Base-by-base conservation (phyloP, 805 yeast species). In the Saturnispora kantuleensis region DNA sequence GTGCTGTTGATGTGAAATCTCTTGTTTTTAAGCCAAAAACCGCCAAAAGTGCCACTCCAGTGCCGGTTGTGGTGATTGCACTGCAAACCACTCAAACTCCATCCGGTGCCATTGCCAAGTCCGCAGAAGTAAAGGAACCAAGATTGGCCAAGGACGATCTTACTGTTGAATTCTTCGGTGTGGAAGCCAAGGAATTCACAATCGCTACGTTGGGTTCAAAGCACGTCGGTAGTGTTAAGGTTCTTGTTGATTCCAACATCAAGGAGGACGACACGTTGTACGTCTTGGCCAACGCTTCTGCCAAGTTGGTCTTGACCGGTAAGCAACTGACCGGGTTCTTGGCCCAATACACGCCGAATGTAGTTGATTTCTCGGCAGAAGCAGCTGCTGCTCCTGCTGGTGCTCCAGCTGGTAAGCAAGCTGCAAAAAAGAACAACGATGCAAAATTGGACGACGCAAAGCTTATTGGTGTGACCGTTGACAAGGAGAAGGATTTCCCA, bases 401-500 rank as follows among this genome's bases (percentile, higher is more conserved):
- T 30, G 58, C 66, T 16, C 52, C 58, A 5, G 53, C 60, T 31
- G 44, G 61, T 10, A 51, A 41, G 10, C 39, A 53, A 15, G 50
- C 58, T 13, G 47, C 26, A 21, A 21, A 21, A 21, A 57, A 30
- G 57, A 62, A 53, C 35, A 57, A 62, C 33, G 48, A 41, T n/a
- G 83, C 84, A 42, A 76, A 76, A 51, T 64, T 82, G 54, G 88
- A 79, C 48, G 95, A 85, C 59, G 93, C 95, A 41, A 88, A 90
- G 58, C 69, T 89, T 58, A 85, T 93, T 55, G 98, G 98, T 66
- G 90, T 93, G 63, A 93, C 97, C 38, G 95, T 84, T 42, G 95
- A 87, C 66, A 93, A 93, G 69, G 77, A 79, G 51, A 72, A 78
- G 57, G 98, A 93, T 63, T 93, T 93, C 73, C 80, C 98, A 50